A percentile compares a stretch with the other conserved stretches of the same genome.
phyloP scores from a whole-genome alignment of 1,284 basidiomycete species.

The Leccinum pseudoinsigne region DNA sequence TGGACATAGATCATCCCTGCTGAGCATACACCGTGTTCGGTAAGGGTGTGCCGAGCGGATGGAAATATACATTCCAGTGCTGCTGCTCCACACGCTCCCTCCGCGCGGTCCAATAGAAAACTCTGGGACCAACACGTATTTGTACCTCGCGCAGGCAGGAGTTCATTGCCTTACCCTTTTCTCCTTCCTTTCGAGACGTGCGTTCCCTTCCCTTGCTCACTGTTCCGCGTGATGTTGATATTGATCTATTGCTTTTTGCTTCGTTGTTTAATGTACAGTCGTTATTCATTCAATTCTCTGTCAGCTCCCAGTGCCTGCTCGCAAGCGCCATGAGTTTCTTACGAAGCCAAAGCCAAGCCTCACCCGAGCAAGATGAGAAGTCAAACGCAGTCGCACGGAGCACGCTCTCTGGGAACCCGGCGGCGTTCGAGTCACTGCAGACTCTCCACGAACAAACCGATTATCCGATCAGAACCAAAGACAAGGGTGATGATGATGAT shows the following conservation, averaged over 20 bases:
- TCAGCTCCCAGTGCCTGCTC: neutral
- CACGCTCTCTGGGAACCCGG: neutral
- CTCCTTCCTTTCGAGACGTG: neutral
- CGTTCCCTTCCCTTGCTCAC: neutral
- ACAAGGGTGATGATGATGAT: neutral
- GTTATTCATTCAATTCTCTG: neutral
- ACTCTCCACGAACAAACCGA: constrained; percentile 12
- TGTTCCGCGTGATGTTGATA: neutral
- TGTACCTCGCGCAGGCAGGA: neutral
- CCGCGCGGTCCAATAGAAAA: neutral
- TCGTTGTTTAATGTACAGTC: neutral
- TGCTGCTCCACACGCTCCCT: neutral
- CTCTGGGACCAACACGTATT: neutral
- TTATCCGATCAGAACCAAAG: neutral
- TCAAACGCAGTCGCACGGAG: neutral
- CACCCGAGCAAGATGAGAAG: neutral
- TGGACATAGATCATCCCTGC: neutral
- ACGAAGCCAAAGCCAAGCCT: neutral
- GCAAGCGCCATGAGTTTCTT: constrained; percentile 1
- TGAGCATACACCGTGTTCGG: neutral
- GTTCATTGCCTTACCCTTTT: neutral
- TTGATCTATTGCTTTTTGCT: neutral
- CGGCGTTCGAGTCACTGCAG: neutral
- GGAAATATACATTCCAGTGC: neutral
- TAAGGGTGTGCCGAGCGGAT: neutral